phyloP scores from a whole-genome alignment of 1,284 basidiomycete species.

The Microbotryum saponariae region DNA sequence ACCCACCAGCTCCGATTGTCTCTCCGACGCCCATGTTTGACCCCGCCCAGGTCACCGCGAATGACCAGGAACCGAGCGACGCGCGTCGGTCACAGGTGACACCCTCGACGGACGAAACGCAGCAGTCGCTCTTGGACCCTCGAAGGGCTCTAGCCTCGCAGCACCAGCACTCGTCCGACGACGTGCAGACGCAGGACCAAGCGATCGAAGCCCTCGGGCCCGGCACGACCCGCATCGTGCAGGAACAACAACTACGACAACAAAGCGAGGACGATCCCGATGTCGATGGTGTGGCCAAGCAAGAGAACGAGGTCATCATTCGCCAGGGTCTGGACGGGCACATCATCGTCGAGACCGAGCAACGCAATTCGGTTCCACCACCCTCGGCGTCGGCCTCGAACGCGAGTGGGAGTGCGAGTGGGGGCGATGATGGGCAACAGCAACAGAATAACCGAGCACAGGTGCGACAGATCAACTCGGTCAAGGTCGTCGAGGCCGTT shows the following conservation, averaged over 20 bases:
- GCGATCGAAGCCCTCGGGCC: not conserved
- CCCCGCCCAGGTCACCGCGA: no score
- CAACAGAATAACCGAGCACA: not conserved
- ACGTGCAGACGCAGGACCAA: conserved; percentile 1
- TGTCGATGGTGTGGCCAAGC: not conserved
- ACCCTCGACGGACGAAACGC: no score
- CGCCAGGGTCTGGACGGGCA: not conserved
- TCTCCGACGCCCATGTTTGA: no score
- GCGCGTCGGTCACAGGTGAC: no score
- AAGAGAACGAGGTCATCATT: conserved; percentile 6
- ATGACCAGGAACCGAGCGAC: no score
- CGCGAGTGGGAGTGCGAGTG: no score
- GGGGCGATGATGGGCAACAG: not conserved
- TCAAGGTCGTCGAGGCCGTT: not conserved
- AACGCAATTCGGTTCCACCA: not conserved
- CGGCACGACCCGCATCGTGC: not conserved
- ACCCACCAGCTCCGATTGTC: no score
- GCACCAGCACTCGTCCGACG: conserved; percentile 5
- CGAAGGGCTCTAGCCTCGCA: conserved; percentile 2
- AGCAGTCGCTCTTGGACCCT: no score
- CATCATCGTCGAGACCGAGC: not conserved
- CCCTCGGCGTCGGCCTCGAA: no score
- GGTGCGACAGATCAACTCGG: conserved; percentile 2
- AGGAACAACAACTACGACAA: not conserved
- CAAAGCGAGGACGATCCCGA: not conserved